Base-by-base conservation (phyloP, 495 filamentous ascomycete genomes). In the Penicillium roqueforti region DNA sequence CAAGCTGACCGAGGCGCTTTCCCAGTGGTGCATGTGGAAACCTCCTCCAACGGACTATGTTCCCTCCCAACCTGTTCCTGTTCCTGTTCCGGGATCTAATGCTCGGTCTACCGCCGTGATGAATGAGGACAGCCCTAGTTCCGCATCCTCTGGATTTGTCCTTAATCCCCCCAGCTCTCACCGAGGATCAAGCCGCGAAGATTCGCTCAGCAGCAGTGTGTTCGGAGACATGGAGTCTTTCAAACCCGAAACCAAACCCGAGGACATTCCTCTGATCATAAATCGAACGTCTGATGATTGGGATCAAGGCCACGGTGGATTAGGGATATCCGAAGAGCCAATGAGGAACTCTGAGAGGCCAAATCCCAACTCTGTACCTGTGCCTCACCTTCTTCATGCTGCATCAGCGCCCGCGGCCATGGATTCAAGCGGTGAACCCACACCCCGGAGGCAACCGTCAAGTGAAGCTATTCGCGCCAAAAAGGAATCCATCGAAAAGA, bases 1-100 rank as follows among this genome's bases (percentile, higher is more conserved):
- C 5, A 97, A 96, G 69, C 70, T 97, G 28, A 89, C 85, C 0
- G 91, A 97, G 51, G 87, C 91, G 3, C 72, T 98, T 56, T 84
- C 85, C 55, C 86, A 83, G 38, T 83, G 92, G 47, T 98, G 93
- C 65, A 84, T 91, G 62, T 98, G 93, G 93, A 97, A 93, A 61
- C 82, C 91, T 14, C 84, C 90, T 16, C 74, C 79, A 7, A 69
- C 74, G 38, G 76, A 78, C 40, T 77, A 75, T 55, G 68, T 63
- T 40, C 68, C 69, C n/a, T 66, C 71, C 19, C 68, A 72, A 32
- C 61, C 74, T 39, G 6, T 85, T 76, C 71, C 74, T 39, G 6
- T 85, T 76, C 71, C 82, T 8, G 78, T 89, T 36, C 80, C 84
- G 14, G 68, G 72, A 28, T 84, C 87, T 1, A 73, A 74, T 39